phyloP scores from a whole-genome alignment of 768 basidiomycete genomes.

The Pleurotus djamor region DNA sequence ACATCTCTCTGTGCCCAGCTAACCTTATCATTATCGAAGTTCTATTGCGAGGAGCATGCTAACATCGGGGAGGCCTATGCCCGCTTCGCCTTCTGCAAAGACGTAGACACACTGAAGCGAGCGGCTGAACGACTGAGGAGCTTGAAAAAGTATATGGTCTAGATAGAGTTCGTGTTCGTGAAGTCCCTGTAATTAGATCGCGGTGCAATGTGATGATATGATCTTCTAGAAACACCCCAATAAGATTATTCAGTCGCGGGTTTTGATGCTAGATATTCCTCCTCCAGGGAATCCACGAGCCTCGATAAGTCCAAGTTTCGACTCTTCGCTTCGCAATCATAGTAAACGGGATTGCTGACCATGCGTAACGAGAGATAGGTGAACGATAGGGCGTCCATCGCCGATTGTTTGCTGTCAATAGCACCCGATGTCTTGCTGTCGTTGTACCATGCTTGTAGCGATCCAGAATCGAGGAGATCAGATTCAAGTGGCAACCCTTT shows the following conservation, averaged over 20 bases:
- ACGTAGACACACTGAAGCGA: constrained; percentile 73
- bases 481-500: constrained; percentile 94
- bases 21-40: constrained; percentile 42
- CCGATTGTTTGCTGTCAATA: constrained; percentile 57
- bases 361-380: constrained; percentile 77
- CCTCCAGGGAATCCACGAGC: constrained; percentile 56
- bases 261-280: constrained; percentile 5
- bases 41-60: constrained; percentile 89
- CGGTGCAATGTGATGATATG: too few species aligned
- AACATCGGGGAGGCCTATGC: constrained; percentile 83
- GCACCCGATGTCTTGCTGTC: constrained; percentile 31
- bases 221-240: too few species aligned
- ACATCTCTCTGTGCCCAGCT: background rate
- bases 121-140: constrained; percentile 84
- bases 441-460: constrained; percentile 47
- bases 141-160: constrained; percentile 62
- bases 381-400: constrained; percentile 76
- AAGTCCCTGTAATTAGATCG: background rate
- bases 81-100: constrained; percentile 96
- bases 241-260: too few species aligned
- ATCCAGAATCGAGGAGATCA: constrained; percentile 48
- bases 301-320: constrained; percentile 63
- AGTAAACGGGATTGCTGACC: constrained; percentile 81
- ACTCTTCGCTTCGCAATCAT: constrained; percentile 50
- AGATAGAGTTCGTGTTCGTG: constrained; percentile 1